phyloP scores from a whole-genome alignment of 1,139 yeast species.

The Yamadazyma diddensiae region DNA sequence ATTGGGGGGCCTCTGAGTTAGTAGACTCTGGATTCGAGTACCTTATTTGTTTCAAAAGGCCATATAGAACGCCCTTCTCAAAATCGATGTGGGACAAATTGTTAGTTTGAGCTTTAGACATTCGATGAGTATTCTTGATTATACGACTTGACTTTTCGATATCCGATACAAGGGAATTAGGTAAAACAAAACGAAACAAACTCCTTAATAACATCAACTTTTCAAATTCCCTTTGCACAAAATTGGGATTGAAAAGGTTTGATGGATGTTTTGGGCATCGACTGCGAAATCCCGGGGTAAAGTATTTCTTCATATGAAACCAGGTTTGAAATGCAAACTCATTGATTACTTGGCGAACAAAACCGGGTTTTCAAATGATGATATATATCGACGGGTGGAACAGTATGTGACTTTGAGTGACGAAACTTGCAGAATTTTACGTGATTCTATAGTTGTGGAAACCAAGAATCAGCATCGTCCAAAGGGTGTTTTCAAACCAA shows the following conservation, averaged over 20 bases:
- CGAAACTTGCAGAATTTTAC: background rate
- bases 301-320: background rate
- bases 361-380: background rate
- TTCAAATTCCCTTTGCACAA: too few relatives aligned
- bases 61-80: conserved; percentile 46
- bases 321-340: background rate
- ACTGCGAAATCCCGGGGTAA: conserved; percentile 8
- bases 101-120: conserved; percentile 8
- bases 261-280: conserved; percentile 1
- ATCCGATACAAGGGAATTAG: conserved; percentile 4
- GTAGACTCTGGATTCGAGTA: conserved; percentile 18
- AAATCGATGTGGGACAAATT: conserved; percentile 36
- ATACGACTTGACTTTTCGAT: conserved; percentile 7
- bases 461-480: background rate
- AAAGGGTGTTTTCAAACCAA: background rate
- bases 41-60: conserved; percentile 47
- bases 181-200: conserved; percentile 4
- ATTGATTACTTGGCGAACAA: conserved; percentile 1
- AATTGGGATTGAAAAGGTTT: background rate
- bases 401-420: background rate
- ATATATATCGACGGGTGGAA: background rate
- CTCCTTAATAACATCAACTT: background rate
- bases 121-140: conserved; percentile 8
- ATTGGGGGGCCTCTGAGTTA: conserved; percentile 27
- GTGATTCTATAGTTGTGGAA: conserved; percentile 3